Evolutionary conservation across 306 rosid genomes (phyloP), one percentile per base, ranked within the genome.

Genomic region (Inga leiocalycina): DNA sequence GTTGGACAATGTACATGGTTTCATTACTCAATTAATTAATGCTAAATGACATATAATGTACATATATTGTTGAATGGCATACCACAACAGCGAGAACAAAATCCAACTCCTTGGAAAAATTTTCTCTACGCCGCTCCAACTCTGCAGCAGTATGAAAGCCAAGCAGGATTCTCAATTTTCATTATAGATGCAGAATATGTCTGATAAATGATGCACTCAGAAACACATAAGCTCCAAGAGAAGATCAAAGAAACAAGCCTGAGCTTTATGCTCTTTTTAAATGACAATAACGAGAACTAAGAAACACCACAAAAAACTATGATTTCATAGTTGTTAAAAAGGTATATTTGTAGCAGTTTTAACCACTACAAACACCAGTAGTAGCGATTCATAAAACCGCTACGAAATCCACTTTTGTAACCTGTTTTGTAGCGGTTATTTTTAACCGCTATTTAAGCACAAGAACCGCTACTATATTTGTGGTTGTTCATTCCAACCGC

Each of bases 1-100:
- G 20, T 51, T 71, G 48, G 64, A 56, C n/a, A 43, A 35, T 34
- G 39, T 41, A 24, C 22, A 62, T 24, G 41, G 16, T 65, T 61
- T 39, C 48, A 15, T 27, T 24, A 56, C 16, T 41, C 64, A 57
- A 61, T 39, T 13, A 79, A 69, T 34, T 13, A 79, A 75, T 34
- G 75, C 67, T 41, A 51, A 8, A 59, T 41, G 44, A 37, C 49
- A 41, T 70, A 64, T 13, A 37, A 17, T 16, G 43, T 35, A 67
- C 1, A 34, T 52, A 71, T 74, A 27, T 75, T 67, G 69, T 54
- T 71, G 44, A 76, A 45, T 70, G 54, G 41, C 93, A 61, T 93
- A 95, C 99, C 97, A 95, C 99, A 85, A 93, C 95, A 14, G 99
- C 99, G 82, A 95, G 90, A 72, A 95, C 99, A 86, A 93, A 86